Evolutionary conservation across 2,329 filamentous ascomycete genomes (phyloP), one percentile per base, ranked within the genome.

Genomic region (Setomelanomma holmii): DNA sequence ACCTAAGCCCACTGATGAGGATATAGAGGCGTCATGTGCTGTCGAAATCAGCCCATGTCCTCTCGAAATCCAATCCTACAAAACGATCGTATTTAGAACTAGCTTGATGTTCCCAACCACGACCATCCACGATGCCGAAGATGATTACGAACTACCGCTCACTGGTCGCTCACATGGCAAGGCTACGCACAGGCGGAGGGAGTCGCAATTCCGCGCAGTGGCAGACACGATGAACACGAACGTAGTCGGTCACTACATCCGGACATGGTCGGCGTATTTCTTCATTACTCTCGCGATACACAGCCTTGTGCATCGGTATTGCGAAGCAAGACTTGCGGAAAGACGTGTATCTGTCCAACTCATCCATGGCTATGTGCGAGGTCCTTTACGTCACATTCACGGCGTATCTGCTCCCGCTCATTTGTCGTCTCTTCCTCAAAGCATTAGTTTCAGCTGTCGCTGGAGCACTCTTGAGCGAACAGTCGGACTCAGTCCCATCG

Each of bases 151-250:
- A 14, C 30, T 36, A 3, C 42, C 42, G 17, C 42, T 45, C 24
- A 19, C 35, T 7, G 33, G 33, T n/a, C 33, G 42, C 5, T 20
- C 42, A 12, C 24, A 8, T 30, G 27, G 27, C 30, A 30, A 22
- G 11, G 14, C 24, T 11, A 19, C 34, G 11, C 19, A 20, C 11
- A 34, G 23, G 30, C 19, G 42, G 20, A 30, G 42, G 19, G 33
- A 45, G 19, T 45, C 42, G 5, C 42, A 45, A 14, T 45, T 22
- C 20, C 42, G 42, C 30, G 42, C 42, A 10, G 30, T 45, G 14
- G 42, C 42, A n/a, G 27, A 45, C n/a, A 45, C 30, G 12, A 45
- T 36, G 33, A 45, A 45, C 33, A 38, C 34, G 19, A 45, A 27
- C 4, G 30, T 45, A 5, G 34, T 20, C 1, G 42, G 30, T 16